These are phyloP conservation scores for Stephania cephalantha DNA, from an alignment of 164 flowering plant species.

Conservation along the genomic window DNA sequence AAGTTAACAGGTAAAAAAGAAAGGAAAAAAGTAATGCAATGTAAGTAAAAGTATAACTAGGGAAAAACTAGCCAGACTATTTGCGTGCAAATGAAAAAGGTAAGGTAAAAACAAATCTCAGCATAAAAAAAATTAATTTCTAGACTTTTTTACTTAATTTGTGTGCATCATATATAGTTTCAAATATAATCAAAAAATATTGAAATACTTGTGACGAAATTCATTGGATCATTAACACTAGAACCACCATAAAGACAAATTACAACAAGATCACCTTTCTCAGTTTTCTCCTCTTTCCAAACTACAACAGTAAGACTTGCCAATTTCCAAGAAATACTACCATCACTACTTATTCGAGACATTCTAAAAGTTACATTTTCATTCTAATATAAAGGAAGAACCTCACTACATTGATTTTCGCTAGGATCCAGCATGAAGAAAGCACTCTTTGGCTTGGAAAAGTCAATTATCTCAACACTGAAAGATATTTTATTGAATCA, in stretches of 20 bases:
- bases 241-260: neutral
- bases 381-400: neutral
- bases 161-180: neutral
- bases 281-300: neutral
- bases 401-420: neutral
- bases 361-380: neutral
- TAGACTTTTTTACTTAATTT: no score
- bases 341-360: neutral
- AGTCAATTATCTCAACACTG: neutral
- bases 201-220: neutral
- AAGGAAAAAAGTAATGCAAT: neutral
- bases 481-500: neutral
- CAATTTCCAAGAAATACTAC: neutral
- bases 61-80: neutral
- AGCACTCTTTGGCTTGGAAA: no score
- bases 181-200: neutral
- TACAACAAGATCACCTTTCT: neutral
- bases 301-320: neutral
- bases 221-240: neutral
- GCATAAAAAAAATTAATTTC: neutral
- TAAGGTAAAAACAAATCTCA: neutral
- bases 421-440: neutral
- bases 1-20: neutral
- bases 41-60: neutral
- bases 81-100: neutral